Base-by-base conservation (phyloP, 306 rosid genomes). In the Medicago ruthenica region DNA sequence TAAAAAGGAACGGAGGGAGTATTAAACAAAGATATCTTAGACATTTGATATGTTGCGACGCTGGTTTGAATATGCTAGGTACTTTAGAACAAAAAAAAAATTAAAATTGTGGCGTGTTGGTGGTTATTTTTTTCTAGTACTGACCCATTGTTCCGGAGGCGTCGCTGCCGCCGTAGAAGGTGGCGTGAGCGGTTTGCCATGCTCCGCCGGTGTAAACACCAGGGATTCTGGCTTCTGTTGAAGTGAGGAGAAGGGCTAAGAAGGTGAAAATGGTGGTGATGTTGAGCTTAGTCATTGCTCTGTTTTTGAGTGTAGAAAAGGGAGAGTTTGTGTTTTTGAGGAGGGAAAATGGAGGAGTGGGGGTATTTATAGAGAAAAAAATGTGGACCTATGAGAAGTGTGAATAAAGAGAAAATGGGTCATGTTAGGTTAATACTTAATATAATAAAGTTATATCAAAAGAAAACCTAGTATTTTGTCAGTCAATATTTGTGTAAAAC, bases 71-170 rank as follows among this genome's bases (percentile, higher is more conserved):
- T 27, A 0, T 27, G 31, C 4, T 27, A 27, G 31, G 31, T 27
- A 27, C 3, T 27, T 27, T 27, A 27, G 31, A 3, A 27, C 31
- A 27, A 27, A 27, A 27, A 27, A 27, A 3, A 27, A 27, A 27
- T n/a, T 27, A 27, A 27, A 27, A 27, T 27, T 27, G 31, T 27
- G 11, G 59, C 3, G 4, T 51, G n/a, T 16, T 17, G 64, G 64
- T 12, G 39, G 61, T 20, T 9, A 2, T 9, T 37, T 59, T 4
- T 24, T 21, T n/a, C 1, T 27, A 2, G 18, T 24, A 4, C 54
- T 9, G 14, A 89, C 97, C 96, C 98, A 93, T 93, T 41, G 98
- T 93, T 60, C 98, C 98, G 4, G 98, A 85, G 81, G 98, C 98
- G 59, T 90, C 96, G 51, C 79, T 83, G 42, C 95, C 98, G 0